Evolutionary conservation across 805 yeast species (phyloP).

Genomic region (Saccharomycopsis javanensis): DNA sequence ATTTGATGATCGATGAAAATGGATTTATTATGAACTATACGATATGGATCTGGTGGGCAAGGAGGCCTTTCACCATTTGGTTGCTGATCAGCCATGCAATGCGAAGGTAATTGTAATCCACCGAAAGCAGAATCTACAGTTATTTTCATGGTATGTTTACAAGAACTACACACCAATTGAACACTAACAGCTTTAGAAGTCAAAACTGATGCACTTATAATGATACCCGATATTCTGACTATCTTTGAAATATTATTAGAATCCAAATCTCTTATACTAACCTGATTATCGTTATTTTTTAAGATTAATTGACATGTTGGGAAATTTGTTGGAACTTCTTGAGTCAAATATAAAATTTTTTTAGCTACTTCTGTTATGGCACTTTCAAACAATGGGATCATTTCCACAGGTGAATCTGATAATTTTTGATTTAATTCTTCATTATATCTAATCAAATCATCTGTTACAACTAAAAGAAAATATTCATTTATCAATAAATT

Average conservation of each 20-base stretch:
- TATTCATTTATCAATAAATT: conserved; percentile 71
- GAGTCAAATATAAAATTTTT: conserved; percentile 42
- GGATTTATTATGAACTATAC: conserved; percentile 88
- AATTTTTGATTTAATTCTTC: conserved; percentile 82
- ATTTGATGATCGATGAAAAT: conserved; percentile 92
- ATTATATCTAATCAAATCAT: conserved; percentile 77
- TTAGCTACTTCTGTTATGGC: conserved; percentile 83
- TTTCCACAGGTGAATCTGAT: conserved; percentile 77
- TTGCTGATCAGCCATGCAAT: conserved; percentile 49
- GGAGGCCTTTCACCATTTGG: conserved; percentile 32
- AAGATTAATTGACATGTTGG: conserved; percentile 81
- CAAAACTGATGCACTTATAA: conserved; percentile 83
- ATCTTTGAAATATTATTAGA: conserved; percentile 84
- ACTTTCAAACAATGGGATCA: conserved; percentile 75
- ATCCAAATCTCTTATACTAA: conserved; percentile 72
- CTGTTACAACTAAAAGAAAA: conserved; percentile 64
- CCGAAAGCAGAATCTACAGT: conserved; percentile 62
- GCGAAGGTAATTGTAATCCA: conserved; percentile 53
- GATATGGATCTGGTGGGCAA: conserved; percentile 90
- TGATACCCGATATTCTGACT: conserved; percentile 85
- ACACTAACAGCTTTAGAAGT: conserved; percentile 79
- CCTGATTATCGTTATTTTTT: conserved; percentile 58
- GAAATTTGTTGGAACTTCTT: conserved; percentile 41
- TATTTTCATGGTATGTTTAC: conserved; percentile 69
- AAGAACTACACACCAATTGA: conserved; percentile 76